phyloP scores from a whole-genome alignment of 2,329 filamentous ascomycete species.

The Ceratocystis ficicola region DNA sequence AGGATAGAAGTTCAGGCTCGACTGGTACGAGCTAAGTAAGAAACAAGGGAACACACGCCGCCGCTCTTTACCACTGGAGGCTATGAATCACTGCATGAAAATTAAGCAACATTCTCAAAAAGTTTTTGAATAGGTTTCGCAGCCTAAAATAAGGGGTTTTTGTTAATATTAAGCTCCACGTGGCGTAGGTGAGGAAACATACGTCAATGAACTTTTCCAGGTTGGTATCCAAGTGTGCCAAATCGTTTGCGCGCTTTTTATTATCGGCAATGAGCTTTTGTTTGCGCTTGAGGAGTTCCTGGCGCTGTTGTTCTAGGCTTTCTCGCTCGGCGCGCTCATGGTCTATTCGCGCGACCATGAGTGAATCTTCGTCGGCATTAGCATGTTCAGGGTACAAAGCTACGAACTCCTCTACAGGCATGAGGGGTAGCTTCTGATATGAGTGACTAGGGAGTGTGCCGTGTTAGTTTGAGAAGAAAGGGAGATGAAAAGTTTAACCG shows the following conservation, averaged over 20 bases:
- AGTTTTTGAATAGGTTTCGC: constrained; percentile 79
- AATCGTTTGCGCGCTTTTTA: constrained; percentile 84
- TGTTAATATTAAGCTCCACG: constrained; percentile 10
- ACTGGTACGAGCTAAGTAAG: constrained; percentile 16
- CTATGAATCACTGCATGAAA: neutral
- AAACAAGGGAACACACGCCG: neutral
- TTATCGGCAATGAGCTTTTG: constrained; percentile 57
- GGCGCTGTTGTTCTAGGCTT: constrained; percentile 70
- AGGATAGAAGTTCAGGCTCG: constrained; percentile 1
- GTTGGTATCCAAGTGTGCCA: constrained; percentile 82
- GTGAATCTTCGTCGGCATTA: constrained; percentile 59
- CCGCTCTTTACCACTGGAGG: neutral
- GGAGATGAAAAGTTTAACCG: neutral
- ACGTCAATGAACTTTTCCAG: constrained; percentile 90
- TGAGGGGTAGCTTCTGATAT: constrained; percentile 73
- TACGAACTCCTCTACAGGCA: constrained; percentile 74
- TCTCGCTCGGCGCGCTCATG: constrained; percentile 80
- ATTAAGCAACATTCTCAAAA: constrained; percentile 58
- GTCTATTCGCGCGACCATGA: constrained; percentile 84
- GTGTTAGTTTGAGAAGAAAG: constrained; percentile 6
- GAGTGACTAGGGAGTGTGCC: constrained; percentile 54
- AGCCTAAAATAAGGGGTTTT: constrained; percentile 40
- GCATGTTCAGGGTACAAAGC: constrained; percentile 60
- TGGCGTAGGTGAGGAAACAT: constrained; percentile 28
- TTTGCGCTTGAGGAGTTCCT: constrained; percentile 57